A percentile compares a stretch with the other conserved stretches of the same genome.
phyloP scores from a whole-genome alignment of 106 monocot genomes.

The Apostasia shenzhenica region DNA sequence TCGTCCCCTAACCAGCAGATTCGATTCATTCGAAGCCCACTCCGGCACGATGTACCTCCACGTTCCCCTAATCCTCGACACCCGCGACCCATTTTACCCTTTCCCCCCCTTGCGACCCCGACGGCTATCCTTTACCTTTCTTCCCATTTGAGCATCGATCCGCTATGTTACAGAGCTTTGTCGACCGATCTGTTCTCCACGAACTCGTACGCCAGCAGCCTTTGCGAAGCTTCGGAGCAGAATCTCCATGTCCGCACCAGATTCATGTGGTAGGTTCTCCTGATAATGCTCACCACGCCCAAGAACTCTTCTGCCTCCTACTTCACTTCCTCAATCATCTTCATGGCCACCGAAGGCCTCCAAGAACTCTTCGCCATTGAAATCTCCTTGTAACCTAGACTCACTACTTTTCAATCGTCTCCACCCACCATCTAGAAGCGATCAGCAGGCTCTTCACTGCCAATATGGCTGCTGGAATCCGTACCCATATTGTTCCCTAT shows the following conservation, averaged over 20 bases:
- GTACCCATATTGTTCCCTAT: constrained; percentile 20
- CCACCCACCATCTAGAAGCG: constrained; percentile 39
- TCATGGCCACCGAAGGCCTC: constrained; percentile 14
- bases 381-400: constrained; percentile 45
- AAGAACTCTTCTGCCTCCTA: constrained; percentile 34
- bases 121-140: constrained; percentile 21
- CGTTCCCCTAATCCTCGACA: constrained; percentile 26
- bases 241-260: constrained; percentile 33
- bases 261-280: constrained; percentile 32
- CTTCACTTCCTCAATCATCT: constrained; percentile 10
- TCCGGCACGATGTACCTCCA: constrained; percentile 29
- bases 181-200: constrained; percentile 28
- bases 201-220: constrained; percentile 24
- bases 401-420: constrained; percentile 1
- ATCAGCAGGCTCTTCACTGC: constrained; percentile 31
- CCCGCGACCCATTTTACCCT: constrained; percentile 7
- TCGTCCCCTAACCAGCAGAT: constrained; percentile 7
- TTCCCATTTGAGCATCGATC: constrained; percentile 13
- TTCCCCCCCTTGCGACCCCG: constrained; percentile 23
- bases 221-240: constrained; percentile 21
- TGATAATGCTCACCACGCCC: constrained; percentile 32
- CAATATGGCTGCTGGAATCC: constrained; percentile 22
- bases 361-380: constrained; percentile 33
- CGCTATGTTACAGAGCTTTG: constrained; percentile 11
- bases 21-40: constrained; percentile 22